Evolutionary conservation across 1,284 basidiomycete species (phyloP), one percentile per base, ranked within the genome.

Genomic region (Boletellus dicymbophilus): DNA sequence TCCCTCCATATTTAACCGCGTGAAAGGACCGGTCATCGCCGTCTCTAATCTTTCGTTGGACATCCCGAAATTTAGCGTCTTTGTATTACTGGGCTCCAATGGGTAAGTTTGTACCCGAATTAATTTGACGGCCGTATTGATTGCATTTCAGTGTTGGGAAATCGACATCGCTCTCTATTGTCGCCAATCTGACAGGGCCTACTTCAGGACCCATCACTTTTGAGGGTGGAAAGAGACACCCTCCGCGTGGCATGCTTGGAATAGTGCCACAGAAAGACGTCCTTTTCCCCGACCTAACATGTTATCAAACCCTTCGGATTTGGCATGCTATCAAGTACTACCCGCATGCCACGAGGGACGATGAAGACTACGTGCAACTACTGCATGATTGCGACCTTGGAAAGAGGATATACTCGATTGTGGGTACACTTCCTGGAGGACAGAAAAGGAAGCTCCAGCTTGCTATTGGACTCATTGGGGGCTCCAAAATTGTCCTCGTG

Each of bases 261-360:
- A 83, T 92, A 48, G 90, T 91, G 0, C 87, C 87, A 0, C 90
- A 93, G 69, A 90, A 88, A 71, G 90, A 92, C 57, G 88, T 93
- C 3, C 74, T 93, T 1, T 90, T 90, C 68, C 81, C 88, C 2
- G 88, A 92, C 53, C 72, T 93, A 22, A 80, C 84, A 2, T 90
- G 87, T 60, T 73, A 81, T 48, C 84, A 92, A 66, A 91, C 88
- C 3, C 71, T 92, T 22, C 73, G 76, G 3, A 76, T 92, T 15
- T 93, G 90, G 89, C 75, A 72, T 27, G 83, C 82, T 6, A 77
- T 92, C 60, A 93, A 93, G 65, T 79, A 79, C 59, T 77, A 80
- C n/a, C 66, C 70, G n/a, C 68, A 70, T 36, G 70, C 74, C 3
- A 58, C 68, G 12, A 18, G 28, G 2, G 52, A 57, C 22, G 53